Conservation (phyloP, 495 filamentous ascomycete species). For the Penicillium soppii region DNA sequence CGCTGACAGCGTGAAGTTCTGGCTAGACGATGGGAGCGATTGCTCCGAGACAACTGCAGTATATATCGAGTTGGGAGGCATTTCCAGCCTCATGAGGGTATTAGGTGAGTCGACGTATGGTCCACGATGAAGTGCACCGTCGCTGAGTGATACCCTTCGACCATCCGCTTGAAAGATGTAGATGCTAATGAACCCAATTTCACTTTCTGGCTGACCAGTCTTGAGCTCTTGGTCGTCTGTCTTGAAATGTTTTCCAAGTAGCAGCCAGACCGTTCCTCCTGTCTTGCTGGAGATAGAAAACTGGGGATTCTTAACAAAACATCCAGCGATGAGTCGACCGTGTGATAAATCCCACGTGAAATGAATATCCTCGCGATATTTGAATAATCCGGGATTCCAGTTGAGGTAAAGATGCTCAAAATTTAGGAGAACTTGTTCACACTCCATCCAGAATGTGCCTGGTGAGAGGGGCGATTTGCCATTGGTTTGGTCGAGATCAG, state of each 20-base stretch:
- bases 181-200: slow-evolving; percentile 77
- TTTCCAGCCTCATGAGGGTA: slow-evolving; percentile 74
- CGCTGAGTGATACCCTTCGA: slow-evolving; percentile 68
- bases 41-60: slow-evolving; percentile 81
- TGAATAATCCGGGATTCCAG: slow-evolving; percentile 90
- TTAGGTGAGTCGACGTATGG: slow-evolving; percentile 95
- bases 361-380: slow-evolving; percentile 78
- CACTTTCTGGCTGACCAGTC: slow-evolving; percentile 36
- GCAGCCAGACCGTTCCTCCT: slow-evolving; percentile 72
- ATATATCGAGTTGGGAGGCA: slow-evolving; percentile 57
- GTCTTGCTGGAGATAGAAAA: slow-evolving; percentile 62
- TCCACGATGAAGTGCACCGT: slow-evolving; percentile 63
- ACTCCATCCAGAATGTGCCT: slow-evolving; percentile 89
- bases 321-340: slow-evolving; percentile 53
- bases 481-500: slow-evolving; percentile 8
- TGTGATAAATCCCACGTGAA: slow-evolving; percentile 78
- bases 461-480: slow-evolving; percentile 39
- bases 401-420: slow-evolving; percentile 96
- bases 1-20: slow-evolving; percentile 81
- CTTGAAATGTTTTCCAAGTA: slow-evolving; percentile 81
- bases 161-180: slow-evolving; percentile 75
- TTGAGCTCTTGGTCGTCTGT: slow-evolving; percentile 20
- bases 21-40: slow-evolving; percentile 62
- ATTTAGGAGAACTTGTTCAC: slow-evolving; percentile 79
- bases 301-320: slow-evolving; percentile 80